phyloP scores from a whole-genome alignment of 129 eudicot genomes.

The Chrysanthemum makinoi region DNA sequence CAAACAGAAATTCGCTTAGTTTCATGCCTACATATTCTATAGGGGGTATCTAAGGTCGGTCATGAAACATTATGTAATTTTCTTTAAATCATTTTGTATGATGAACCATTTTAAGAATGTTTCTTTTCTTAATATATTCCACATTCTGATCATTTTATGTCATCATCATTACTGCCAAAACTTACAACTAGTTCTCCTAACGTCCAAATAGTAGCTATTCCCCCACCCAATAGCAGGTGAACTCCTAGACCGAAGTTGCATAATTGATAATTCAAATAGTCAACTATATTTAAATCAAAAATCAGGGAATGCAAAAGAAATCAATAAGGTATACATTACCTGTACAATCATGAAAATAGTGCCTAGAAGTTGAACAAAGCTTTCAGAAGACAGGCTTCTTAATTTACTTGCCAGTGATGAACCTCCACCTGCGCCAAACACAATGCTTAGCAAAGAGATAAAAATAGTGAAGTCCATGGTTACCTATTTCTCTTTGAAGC shows the following conservation, averaged over 20 bases:
- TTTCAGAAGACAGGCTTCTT: constrained; percentile 82
- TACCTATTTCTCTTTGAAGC: not conserved
- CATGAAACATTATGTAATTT: no score
- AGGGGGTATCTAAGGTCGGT: constrained; percentile 7
- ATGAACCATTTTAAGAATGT: not conserved
- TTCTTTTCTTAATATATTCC: constrained; percentile 13
- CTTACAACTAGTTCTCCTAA: not conserved
- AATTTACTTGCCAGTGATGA: constrained; percentile 88
- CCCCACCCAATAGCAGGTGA: not conserved
- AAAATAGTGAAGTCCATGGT: not conserved
- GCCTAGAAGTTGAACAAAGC: constrained; percentile 78
- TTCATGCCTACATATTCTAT: not conserved
- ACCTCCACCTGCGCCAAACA: constrained; percentile 72
- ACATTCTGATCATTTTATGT: constrained; percentile 12
- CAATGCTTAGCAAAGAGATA: not conserved
- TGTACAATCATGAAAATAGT: constrained; percentile 80
- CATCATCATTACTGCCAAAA: constrained; percentile 5
- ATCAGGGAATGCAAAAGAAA: constrained; percentile 20
- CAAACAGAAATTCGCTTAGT: constrained; percentile 4
- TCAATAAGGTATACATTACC: constrained; percentile 68
- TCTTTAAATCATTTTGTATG: not conserved
- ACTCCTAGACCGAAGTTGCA: constrained; percentile 4
- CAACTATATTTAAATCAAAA: constrained; percentile 12
- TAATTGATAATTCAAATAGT: not conserved
- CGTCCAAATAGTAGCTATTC: not conserved